Evolutionary conservation across 129 eudicot species (phyloP), one percentile per base, ranked within the genome.

Genomic region (Tagetes patula): DNA sequence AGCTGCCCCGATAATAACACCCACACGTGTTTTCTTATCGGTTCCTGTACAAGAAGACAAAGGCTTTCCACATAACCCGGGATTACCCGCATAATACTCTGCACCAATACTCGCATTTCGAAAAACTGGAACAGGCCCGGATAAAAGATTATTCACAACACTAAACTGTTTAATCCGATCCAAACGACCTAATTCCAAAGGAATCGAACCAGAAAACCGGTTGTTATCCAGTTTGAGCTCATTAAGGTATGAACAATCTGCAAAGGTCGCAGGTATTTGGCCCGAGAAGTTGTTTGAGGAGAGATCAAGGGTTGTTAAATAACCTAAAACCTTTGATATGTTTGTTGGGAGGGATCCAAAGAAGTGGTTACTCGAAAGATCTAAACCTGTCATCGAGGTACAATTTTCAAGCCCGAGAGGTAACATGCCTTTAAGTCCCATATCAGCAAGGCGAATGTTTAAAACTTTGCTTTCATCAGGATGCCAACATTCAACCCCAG

Each of bases 401-500:
- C 98, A 93, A 60, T 80, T 80, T 0, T 30, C n/a, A 58, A 93
- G 53, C 38, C 85, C 96, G 3, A 14, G 84, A 49, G 98, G 96
- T 56, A 93, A 89, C 47, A 31, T 43, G 38, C 98, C 98, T 66
- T 77, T 81, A 50, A 93, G 89, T 39, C 91, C 91, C 96, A 90
- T 87, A 61, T 69, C 82, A 9, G 85, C 33, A 13, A 93, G 86
- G 5, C 73, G 81, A 55, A 93, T 81, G 62, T 83, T 89, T 37
- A 93, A 59, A 42, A 93, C 91, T 69, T 70, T 86, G 75, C 77
- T 87, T 70, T 93, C 98, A 30, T 86, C 82, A 0, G 85, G 82
- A 67, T 87, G 91, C 98, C 98, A 93, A 73, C 98, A 93, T 0
- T 89, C 89, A 1, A 89, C 64, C 12, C 98, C 98, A 9, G 73